phyloP scores from a whole-genome alignment of 306 rosid genomes.

The Casuarina equisetifolia region DNA sequence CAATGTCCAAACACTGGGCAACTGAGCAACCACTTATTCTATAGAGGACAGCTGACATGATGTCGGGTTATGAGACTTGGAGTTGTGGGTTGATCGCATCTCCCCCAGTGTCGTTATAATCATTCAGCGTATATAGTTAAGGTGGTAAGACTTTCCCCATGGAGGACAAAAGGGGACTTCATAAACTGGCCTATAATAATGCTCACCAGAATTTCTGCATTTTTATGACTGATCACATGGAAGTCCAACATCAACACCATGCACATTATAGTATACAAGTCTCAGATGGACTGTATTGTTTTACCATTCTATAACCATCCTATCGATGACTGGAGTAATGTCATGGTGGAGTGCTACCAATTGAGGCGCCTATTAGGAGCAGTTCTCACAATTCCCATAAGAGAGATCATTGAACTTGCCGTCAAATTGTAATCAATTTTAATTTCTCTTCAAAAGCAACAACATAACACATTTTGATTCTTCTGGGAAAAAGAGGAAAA shows the following conservation, averaged over 20 bases:
- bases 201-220: neutral
- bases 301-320: neutral
- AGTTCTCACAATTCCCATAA: neutral
- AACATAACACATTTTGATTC: neutral
- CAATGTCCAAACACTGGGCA: neutral
- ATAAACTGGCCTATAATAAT: neutral
- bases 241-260: neutral
- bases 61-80: neutral
- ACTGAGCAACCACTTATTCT: neutral
- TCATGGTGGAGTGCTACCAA: neutral
- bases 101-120: neutral
- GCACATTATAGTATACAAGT: neutral
- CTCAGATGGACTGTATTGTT: neutral
- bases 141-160: neutral
- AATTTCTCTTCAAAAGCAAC: neutral
- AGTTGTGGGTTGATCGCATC: neutral
- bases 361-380: neutral
- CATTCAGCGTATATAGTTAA: too few species aligned
- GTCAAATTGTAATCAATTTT: neutral
- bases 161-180: neutral
- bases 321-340: neutral
- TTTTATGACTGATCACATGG: neutral
- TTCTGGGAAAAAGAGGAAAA: conserved; percentile 1
- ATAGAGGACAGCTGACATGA: neutral
- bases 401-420: neutral